Percentiles rank a stretch among this genome's conserved stretches.
These are phyloP conservation scores for Beauveria scarabaeidicola DNA, from an alignment of 2,329 filamentous ascomycete species.

Conservation along the genomic window DNA sequence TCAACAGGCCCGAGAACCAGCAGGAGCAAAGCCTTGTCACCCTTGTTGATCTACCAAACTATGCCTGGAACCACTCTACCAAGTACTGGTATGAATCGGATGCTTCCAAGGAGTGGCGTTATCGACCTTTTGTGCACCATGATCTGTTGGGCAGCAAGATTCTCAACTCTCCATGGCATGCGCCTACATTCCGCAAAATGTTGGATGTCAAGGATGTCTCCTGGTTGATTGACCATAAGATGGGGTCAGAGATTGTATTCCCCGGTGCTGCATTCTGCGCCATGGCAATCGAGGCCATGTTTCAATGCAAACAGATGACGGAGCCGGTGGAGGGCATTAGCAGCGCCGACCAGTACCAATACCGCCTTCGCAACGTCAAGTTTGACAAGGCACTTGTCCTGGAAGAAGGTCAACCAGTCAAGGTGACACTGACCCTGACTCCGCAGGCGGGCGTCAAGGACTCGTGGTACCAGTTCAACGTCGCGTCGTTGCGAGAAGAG, in stretches of 20 bases:
- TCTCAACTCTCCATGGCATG: conserved; percentile 21
- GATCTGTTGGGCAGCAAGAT: conserved; percentile 22
- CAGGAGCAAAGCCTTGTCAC: not conserved
- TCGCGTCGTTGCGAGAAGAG: not conserved
- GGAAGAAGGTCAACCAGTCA: not conserved
- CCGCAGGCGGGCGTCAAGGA: not conserved
- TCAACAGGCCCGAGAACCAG: not conserved
- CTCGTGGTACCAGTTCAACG: not conserved
- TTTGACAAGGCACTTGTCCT: conserved; percentile 5
- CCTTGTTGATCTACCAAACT: conserved; percentile 17
- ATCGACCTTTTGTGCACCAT: conserved; percentile 17
- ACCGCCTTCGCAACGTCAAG: conserved; percentile 5
- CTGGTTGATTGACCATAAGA: conserved; percentile 37
- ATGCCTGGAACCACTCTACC: conserved; percentile 19
- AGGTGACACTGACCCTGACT: not conserved
- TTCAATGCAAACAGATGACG: conserved; percentile 12
- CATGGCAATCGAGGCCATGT: conserved; percentile 33
- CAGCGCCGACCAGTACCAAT: not conserved
- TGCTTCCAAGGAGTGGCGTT: conserved; percentile 18
- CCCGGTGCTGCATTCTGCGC: conserved; percentile 34
- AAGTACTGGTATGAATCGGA: conserved; percentile 18
- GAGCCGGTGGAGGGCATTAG: not conserved
- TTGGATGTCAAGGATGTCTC: conserved; percentile 27
- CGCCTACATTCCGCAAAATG: conserved; percentile 32
- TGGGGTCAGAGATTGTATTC: conserved; percentile 32